Base-by-base conservation (phyloP, 208 protist species). In the Leishmania turanica region DNA sequence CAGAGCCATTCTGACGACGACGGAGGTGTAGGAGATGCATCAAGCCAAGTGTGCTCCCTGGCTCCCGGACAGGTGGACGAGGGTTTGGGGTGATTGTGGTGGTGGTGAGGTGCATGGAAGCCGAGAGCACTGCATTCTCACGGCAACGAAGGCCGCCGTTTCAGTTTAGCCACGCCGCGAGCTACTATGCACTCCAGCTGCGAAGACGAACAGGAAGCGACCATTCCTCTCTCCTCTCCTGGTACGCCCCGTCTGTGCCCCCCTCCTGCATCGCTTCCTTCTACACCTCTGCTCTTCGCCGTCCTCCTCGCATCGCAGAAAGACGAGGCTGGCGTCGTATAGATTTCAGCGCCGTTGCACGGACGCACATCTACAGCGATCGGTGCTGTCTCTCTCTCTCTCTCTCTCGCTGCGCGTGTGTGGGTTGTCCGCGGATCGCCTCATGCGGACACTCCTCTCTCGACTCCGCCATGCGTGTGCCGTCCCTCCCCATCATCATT, bases 401-500 rank as follows among this genome's bases (percentile, higher is more conserved):
- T 54, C 69, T 31, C 6, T 47, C 6, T 13, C 6, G 56, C 8
- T 24, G 34, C 5, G 17, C 9, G 21, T 17, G 31, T 71, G 34
- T 42, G 40, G 9, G 34, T 42, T 6, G n/a, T 45, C 66, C 9
- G 2, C 15, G 11, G 31, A 2, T 60, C 47, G 45, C 45, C 5
- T 47, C 69, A 53, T 45, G 66, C 62, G 21, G 15, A 24, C 37
- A 0, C 42, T 77, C 65, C 13, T 45, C 78, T 54, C 37, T n/a
- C 68, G 0, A 31, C 83, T 24, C 27, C 60, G 19, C 19, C 6
- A 94, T 92, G 90, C 89, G 91, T 56, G 73, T 92, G 21, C 89
- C 92, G 0, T 86, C 85, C 19, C 78, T 93, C 64, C 88, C 88
- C 7, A 42, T 95, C 24, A 84, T 89, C 74, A 87, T 95, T 31